Base-by-base conservation (phyloP, 1,284 basidiomycete species). In the Ganoderma lucidum region DNA sequence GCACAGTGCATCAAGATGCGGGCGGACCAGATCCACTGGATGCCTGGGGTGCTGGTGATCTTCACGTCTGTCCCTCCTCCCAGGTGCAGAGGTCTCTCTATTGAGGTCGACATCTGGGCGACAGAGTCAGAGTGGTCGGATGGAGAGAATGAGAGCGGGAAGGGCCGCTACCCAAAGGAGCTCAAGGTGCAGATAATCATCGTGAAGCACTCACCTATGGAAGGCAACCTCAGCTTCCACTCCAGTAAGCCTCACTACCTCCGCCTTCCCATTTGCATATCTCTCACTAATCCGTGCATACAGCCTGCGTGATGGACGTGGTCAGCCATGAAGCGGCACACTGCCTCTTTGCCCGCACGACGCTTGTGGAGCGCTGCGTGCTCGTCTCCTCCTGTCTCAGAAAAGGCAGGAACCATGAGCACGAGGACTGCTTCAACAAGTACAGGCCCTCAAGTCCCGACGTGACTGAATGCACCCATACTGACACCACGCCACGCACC, bases 231-330 rank as follows among this genome's bases (percentile, higher is more conserved):
- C 32, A 68, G 67, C 60, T 86, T 84, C 66, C 86, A 87, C 73
- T 85, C 82, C 0, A 85, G 85, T 87, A 69, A 48, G 84, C 61
- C 30, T 58, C 32, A 12, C 10, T 3, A 3, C 23, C 19, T 37
- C 23, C 35, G 23, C 23, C 35, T 42, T 14, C 42, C 3, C 42
- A 44, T 14, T 6, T 15, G 19, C 17, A 45, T 45, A 35, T 6
- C 6, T 8, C 15, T 19, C 28, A 37, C 62, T 15, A 30, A 51
- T 3, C 14, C 30, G 2, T 1, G 19, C 51, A 12, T 68, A 37
- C 45, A 84, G 85, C 85, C 2, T 82, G 81, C 44, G 86, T 86
- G 5, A 85, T 87, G 83, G 87, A 81, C 77, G 76, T 79, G 70
- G 81, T 84, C 71, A 71, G 67, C 75, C 75, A 60, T 73, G 79